Percentiles rank a stretch among this genome's conserved stretches.
phyloP scores from a whole-genome alignment of 805 yeast species.

The Ogataea ramenticola region DNA sequence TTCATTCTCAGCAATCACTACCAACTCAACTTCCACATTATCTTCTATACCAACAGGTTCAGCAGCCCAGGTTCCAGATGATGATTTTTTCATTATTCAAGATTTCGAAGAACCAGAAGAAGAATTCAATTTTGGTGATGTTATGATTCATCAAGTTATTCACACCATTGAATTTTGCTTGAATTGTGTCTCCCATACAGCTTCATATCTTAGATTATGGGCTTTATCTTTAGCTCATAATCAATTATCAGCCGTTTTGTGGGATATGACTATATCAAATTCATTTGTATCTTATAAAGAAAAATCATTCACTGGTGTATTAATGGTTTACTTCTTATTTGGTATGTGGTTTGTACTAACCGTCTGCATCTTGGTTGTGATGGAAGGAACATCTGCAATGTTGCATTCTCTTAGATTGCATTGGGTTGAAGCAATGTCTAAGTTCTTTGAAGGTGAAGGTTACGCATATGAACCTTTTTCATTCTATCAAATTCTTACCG shows the following conservation, averaged over 20 bases:
- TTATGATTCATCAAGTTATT: constrained; percentile 72
- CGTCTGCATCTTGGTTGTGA: constrained; percentile 59
- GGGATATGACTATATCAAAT: constrained; percentile 68
- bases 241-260: constrained; percentile 66
- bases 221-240: constrained; percentile 75
- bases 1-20: not conserved
- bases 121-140: constrained; percentile 50
- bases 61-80: constrained; percentile 4
- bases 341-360: constrained; percentile 73
- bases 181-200: constrained; percentile 75
- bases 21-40: not conserved
- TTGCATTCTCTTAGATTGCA: constrained; percentile 68
- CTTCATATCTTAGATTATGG: constrained; percentile 72
- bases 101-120: constrained; percentile 32
- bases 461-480: constrained; percentile 57
- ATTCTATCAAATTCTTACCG: constrained; percentile 28
- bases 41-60: not conserved
- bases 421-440: constrained; percentile 81
- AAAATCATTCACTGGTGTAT: constrained; percentile 46
- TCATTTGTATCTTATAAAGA: constrained; percentile 41
- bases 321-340: constrained; percentile 54
- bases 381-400: constrained; percentile 88
- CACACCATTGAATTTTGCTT: constrained; percentile 77
- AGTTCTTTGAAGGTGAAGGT: constrained; percentile 75
- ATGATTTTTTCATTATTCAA: constrained; percentile 18